Evolutionary conservation across 306 rosid species (phyloP), one percentile per base, ranked within the genome.

Genomic region (Gastrolobium villosum): DNA sequence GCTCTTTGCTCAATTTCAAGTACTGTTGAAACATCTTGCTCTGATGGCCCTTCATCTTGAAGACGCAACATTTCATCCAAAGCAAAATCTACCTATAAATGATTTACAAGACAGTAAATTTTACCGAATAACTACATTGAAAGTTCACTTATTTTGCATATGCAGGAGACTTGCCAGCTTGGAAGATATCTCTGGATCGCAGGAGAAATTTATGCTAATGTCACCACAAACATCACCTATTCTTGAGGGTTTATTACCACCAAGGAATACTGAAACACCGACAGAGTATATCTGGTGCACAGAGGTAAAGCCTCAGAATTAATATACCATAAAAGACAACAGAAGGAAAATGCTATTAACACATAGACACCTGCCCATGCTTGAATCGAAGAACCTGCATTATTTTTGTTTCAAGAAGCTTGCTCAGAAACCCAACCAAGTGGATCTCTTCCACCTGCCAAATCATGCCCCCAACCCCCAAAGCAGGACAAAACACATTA

Each of bases 1-100:
- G 98, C 96, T 81, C 99, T 82, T 82, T 92, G 98, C 85, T 95
- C 99, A 78, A 95, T 92, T 87, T 95, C 99, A 54, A 95, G 97
- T 79, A 91, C 65, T 34, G 97, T 84, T 60, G 87, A 86, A 83
- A 92, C 88, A 84, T 95, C 99, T 77, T 92, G 91, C 71, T 85
- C 90, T 5, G 89, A 84, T 67, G 98, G 98, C 46, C 99, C 99
- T 85, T 91, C 97, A 78, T 84, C 92, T 95, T 95, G 99, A 79
- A 95, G 99, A 78, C 77, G 88, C 77, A 89, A 75, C 84, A 92
- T 82, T 93, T 95, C 99, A 67, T 91, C 90, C 88, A 92, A 81
- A 83, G 99, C 91, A 83, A 95, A 86, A 81, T 92, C 95, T 55
- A 93, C 99, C 99, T 92, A 74, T 74, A 57, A 77, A 54, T 67